A percentile compares a stretch with the other conserved stretches of the same genome.
These are phyloP conservation scores for Fusarium torulosum DNA, from an alignment of 2,329 filamentous ascomycete genomes.

Conservation along the genomic window DNA sequence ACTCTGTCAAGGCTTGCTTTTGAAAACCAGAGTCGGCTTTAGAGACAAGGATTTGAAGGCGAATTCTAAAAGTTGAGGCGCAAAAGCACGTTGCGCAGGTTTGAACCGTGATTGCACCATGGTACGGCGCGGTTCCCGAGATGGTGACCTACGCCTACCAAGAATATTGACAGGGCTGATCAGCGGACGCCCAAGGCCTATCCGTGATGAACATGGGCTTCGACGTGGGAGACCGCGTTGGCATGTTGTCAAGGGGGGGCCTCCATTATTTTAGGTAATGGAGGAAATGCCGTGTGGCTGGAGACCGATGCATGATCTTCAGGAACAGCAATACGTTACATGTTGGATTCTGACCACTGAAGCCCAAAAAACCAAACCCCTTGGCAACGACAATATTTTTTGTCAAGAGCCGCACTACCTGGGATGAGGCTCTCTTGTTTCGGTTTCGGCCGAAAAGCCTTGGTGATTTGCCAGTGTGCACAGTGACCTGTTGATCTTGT, in stretches of 20 bases:
- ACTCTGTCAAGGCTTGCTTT: background rate
- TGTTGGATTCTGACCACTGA: conserved; percentile 21
- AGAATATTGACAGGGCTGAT: conserved; percentile 33
- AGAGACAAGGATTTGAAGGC: conserved; percentile 11
- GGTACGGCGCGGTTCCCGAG: conserved; percentile 14
- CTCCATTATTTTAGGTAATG: conserved; percentile 35
- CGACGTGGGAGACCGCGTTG: conserved; percentile 1
- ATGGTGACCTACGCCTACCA: conserved; percentile 15
- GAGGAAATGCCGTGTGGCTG: conserved; percentile 30
- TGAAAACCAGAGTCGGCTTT: conserved; percentile 2
- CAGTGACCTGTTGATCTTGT: conserved; percentile 22
- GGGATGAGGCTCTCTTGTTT: conserved; percentile 36
- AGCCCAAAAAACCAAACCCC: conserved; percentile 21
- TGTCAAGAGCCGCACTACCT: conserved; percentile 36
- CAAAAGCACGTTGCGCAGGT: conserved; percentile 41
- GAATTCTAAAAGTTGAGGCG: conserved; percentile 9
- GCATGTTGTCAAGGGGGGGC: conserved; percentile 10
- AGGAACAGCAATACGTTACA: conserved; percentile 42
- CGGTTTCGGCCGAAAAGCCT: conserved; percentile 29
- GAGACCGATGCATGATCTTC: conserved; percentile 37
- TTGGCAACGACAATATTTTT: conserved; percentile 9
- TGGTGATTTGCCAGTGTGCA: conserved; percentile 16
- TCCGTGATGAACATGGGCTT: conserved; percentile 2
- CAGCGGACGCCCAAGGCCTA: conserved; percentile 25
- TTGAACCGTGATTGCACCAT: conserved; percentile 43